These are phyloP conservation scores for Fusarium sororula DNA, from an alignment of 2,329 filamentous ascomycete genomes.

Conservation along the genomic window DNA sequence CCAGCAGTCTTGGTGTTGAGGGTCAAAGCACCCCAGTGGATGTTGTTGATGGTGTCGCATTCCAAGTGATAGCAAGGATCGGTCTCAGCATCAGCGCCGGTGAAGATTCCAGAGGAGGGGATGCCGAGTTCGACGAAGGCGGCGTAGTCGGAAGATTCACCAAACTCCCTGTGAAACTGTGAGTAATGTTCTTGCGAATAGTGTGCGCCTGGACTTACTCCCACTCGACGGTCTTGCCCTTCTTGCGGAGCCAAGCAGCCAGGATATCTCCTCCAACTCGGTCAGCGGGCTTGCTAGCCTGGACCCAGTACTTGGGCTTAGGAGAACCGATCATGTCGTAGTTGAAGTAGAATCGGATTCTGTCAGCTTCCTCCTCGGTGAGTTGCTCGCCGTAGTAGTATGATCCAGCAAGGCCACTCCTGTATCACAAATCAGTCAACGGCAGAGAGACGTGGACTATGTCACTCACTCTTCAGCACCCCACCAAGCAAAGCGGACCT, in stretches of 20 bases:
- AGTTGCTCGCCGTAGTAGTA: constrained; percentile 52
- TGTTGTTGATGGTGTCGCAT: constrained; percentile 53
- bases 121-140: constrained; percentile 53
- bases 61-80: constrained; percentile 53
- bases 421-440: constrained; percentile 26
- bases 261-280: constrained; percentile 48
- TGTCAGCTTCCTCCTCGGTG: constrained; percentile 53
- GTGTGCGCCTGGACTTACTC: constrained; percentile 31
- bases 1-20: constrained; percentile 58
- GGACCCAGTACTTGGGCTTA: constrained; percentile 51
- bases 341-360: constrained; percentile 74
- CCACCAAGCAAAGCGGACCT: constrained; percentile 56
- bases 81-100: constrained; percentile 47
- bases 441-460: fast-evolving
- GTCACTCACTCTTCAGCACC: constrained; percentile 51
- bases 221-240: constrained; percentile 47
- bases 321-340: constrained; percentile 74
- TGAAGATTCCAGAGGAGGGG: constrained; percentile 53
- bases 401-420: constrained; percentile 55
- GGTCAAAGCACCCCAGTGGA: constrained; percentile 53
- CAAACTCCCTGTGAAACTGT: constrained; percentile 45
- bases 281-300: constrained; percentile 52
- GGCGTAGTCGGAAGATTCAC: constrained; percentile 52
- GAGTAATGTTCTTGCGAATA: background rate
- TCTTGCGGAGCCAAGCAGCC: constrained; percentile 47